phyloP scores from a whole-genome alignment of 352 stramenopile species.

The Globisporangium irregulare region DNA sequence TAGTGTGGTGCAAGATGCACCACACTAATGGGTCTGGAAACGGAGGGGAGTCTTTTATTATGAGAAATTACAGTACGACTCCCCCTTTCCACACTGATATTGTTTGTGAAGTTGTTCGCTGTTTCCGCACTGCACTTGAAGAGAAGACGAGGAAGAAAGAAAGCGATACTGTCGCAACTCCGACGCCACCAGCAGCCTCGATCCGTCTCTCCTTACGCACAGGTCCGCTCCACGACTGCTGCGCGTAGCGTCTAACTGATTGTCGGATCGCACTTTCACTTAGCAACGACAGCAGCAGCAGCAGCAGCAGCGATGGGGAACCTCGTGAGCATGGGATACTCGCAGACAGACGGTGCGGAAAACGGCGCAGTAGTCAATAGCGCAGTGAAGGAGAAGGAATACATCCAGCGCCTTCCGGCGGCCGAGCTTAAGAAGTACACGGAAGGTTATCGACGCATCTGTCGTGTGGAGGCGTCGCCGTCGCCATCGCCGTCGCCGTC shows the following conservation, averaged over 20 bases:
- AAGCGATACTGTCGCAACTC: background rate
- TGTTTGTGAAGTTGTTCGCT: slow-evolving; percentile 6
- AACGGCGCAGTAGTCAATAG: slow-evolving; percentile 7
- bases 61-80: background rate
- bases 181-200: background rate
- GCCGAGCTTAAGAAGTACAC: slow-evolving; percentile 64
- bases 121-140: slow-evolving; percentile 5
- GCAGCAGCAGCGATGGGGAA: slow-evolving; percentile 55
- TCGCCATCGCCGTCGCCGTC: slow-evolving; percentile 11
- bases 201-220: background rate
- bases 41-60: background rate
- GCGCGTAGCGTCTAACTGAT: background rate
- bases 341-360: slow-evolving; percentile 13
- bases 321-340: slow-evolving; percentile 55
- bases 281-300: slow-evolving; percentile 1
- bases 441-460: slow-evolving; percentile 72
- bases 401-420: slow-evolving; percentile 55
- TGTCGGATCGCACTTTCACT: background rate
- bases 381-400: slow-evolving; percentile 27
- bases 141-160: background rate
- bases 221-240: background rate
- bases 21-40: background rate
- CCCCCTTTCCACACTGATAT: slow-evolving; percentile 2
- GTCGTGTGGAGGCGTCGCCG: slow-evolving; percentile 35
- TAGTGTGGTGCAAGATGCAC: background rate